These are phyloP conservation scores for Sphagnum tenellum DNA, from an alignment of 225 moss, liverwort and hornwort species.

Conservation along the genomic window DNA sequence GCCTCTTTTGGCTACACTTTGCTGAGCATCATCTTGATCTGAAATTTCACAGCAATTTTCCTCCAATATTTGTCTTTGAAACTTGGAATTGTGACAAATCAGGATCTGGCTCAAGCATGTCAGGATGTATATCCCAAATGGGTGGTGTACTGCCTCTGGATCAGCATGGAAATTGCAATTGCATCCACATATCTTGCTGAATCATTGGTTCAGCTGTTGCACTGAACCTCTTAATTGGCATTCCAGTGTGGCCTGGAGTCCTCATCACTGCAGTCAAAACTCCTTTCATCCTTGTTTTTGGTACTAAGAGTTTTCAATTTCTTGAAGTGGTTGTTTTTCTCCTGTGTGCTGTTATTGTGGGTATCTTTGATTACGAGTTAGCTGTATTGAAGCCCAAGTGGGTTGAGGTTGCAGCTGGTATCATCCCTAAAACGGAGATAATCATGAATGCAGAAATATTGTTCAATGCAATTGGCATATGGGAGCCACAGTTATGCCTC, in stretches of 20 bases:
- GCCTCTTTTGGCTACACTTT: too few species aligned
- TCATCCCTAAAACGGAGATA: constrained; percentile 50
- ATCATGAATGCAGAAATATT: constrained; percentile 30
- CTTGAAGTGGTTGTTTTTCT: constrained; percentile 60
- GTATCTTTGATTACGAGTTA: constrained; percentile 76
- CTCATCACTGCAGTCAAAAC: constrained; percentile 73
- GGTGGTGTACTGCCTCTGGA: too few species aligned
- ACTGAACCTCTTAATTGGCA: too few species aligned
- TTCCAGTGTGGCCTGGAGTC: too few species aligned
- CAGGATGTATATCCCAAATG: too few species aligned
- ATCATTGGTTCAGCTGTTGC: too few species aligned
- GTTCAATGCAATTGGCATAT: constrained; percentile 89
- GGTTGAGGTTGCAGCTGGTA: too few species aligned
- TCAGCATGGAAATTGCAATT: constrained; percentile 79
- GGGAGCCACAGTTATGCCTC: constrained; percentile 93
- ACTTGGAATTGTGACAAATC: too few species aligned
- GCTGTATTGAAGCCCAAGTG: constrained; percentile 68
- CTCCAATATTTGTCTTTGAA: too few species aligned
- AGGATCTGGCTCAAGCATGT: too few species aligned
- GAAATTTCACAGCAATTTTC: too few species aligned
- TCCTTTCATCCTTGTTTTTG: constrained; percentile 66
- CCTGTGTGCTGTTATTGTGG: constrained; percentile 52
- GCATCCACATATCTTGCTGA: constrained; percentile 83
- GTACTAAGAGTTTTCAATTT: constrained; percentile 57
- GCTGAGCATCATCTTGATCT: too few species aligned